Evolutionary conservation across 306 rosid species (phyloP).

Genomic region (Gastrolobium villosum): DNA sequence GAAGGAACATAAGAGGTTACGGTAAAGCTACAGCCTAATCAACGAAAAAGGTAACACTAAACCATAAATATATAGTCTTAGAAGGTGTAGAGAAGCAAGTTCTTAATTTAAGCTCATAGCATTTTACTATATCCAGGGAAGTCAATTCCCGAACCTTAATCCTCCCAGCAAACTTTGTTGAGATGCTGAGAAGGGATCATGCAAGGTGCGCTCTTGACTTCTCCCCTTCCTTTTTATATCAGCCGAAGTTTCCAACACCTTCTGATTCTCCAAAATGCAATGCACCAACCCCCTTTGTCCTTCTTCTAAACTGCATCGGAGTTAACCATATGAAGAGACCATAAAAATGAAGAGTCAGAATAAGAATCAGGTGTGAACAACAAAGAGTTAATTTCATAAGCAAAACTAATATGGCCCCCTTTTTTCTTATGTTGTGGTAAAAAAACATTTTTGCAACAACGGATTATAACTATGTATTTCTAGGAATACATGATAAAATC

Average conservation of each 20-base stretch:
- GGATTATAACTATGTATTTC: too few relatives aligned
- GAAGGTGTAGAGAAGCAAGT: constrained; percentile 56
- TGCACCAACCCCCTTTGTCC: constrained; percentile 43
- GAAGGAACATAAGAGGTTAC: constrained; percentile 47
- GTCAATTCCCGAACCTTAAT: constrained; percentile 99
- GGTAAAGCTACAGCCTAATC: constrained; percentile 53
- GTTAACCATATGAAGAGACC: neutral
- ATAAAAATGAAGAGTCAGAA: neutral
- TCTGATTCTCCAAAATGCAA: constrained; percentile 37
- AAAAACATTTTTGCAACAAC: too few relatives aligned
- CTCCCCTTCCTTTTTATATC: constrained; percentile 51
- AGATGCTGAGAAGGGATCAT: constrained; percentile 54
- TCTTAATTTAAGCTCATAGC: constrained; percentile 52
- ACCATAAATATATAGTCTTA: constrained; percentile 31
- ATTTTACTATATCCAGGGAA: constrained; percentile 59
- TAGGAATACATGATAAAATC: too few relatives aligned
- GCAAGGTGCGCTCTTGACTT: constrained; percentile 99
- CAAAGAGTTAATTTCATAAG: too few relatives aligned
- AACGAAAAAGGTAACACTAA: constrained; percentile 43
- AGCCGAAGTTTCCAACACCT: constrained; percentile 57
- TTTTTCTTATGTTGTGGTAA: too few relatives aligned
- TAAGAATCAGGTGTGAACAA: neutral
- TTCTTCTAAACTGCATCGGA: constrained; percentile 55
- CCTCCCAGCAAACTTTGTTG: constrained; percentile 45
- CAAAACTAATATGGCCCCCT: too few relatives aligned